phyloP scores from a whole-genome alignment of 352 stramenopile genomes.

The Pythium volutum region DNA sequence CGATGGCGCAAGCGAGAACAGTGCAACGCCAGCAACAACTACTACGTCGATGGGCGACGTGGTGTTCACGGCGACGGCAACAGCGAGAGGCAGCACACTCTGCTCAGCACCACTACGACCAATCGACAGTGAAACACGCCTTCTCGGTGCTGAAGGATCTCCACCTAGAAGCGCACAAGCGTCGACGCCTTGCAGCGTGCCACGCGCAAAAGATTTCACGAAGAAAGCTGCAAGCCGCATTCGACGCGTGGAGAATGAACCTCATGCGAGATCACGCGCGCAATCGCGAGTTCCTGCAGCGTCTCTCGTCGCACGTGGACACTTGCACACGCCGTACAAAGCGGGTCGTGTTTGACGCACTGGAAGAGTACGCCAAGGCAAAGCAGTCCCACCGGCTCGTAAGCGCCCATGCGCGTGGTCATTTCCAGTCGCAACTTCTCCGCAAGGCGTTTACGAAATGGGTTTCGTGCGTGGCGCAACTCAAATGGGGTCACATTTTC shows the following conservation, averaged over 20 bases:
- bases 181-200: background rate
- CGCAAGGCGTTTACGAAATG: conserved; percentile 27
- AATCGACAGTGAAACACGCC: background rate
- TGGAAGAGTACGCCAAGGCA: conserved; percentile 10
- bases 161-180: background rate
- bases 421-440: conserved; percentile 28
- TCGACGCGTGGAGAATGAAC: conserved; percentile 8
- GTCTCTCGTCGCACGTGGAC: background rate
- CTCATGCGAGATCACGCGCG: background rate
- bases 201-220: background rate
- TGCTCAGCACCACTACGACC: background rate
- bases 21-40: background rate
- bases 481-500: conserved; percentile 47
- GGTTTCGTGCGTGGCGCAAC: conserved; percentile 29
- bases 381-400: conserved; percentile 5
- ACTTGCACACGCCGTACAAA: background rate
- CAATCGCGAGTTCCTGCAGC: background rate
- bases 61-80: background rate
- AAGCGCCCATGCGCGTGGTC: conserved; percentile 32
- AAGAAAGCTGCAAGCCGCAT: background rate
- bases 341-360: conserved; percentile 1
- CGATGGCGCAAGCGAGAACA: background rate
- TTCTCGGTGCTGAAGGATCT: background rate
- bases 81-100: background rate
- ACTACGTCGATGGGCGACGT: background rate